Percentiles rank a stretch among this genome's conserved stretches.
Conservation (phyloP, 2,329 filamentous ascomycete genomes). For the Cryphonectria naterciae region DNA sequence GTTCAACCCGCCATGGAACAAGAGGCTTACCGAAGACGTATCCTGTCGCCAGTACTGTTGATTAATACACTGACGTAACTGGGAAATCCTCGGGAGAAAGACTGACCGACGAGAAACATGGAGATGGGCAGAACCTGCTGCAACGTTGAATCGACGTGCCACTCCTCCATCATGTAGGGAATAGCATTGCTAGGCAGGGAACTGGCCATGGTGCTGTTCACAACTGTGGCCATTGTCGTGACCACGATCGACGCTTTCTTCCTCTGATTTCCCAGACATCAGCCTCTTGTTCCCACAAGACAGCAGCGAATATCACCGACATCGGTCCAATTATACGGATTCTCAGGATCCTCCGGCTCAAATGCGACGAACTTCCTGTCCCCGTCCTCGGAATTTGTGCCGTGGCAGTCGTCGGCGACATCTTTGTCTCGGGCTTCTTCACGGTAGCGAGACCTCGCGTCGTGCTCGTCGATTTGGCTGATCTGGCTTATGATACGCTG, state of each 20-base stretch:
- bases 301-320: constrained; percentile 32
- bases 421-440: constrained; percentile 47
- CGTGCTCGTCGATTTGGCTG: constrained; percentile 43
- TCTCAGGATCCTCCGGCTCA: constrained; percentile 53
- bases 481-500: constrained; percentile 28
- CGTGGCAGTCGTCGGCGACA: constrained; percentile 32
- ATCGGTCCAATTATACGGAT: constrained; percentile 57
- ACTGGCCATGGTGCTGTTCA: constrained; percentile 71
- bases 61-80: background rate
- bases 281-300: constrained; percentile 14
- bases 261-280: constrained; percentile 40
- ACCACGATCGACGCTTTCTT: constrained; percentile 60
- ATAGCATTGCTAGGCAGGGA: constrained; percentile 67
- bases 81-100: background rate
- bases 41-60: constrained; percentile 34
- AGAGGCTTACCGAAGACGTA: constrained; percentile 57
- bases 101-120: constrained; percentile 59
- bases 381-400: constrained; percentile 36
- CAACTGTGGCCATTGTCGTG: constrained; percentile 60
- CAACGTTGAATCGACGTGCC: constrained; percentile 53
- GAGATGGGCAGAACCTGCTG: constrained; percentile 62
- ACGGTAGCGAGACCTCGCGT: constrained; percentile 46
- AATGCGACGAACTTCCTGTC: constrained; percentile 47
- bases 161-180: constrained; percentile 60
- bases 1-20: background rate